phyloP scores from a whole-genome alignment of 345 rosid species.

The Capsella bursapastoris region DNA sequence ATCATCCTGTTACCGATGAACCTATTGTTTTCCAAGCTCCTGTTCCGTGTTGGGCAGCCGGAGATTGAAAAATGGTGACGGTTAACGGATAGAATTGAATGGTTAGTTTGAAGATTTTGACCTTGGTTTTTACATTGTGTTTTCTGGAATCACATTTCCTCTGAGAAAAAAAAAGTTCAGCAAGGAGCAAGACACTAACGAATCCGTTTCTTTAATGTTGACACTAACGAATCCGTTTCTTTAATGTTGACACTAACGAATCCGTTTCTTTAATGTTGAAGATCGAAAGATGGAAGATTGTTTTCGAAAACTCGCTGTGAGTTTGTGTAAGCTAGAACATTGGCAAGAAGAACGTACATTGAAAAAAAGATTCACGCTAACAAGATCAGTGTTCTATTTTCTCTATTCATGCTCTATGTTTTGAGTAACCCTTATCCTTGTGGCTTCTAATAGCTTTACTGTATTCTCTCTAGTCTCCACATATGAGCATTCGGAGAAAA shows the following conservation, averaged over 20 bases:
- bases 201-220: neutral
- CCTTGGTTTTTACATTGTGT: neutral
- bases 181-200: neutral
- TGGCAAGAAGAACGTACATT: neutral
- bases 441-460: no score
- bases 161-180: neutral
- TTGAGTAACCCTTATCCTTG: no score
- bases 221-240: neutral
- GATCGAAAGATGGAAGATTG: neutral
- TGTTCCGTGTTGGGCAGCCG: slow-evolving; percentile 65
- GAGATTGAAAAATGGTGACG: neutral
- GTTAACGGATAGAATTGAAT: neutral
- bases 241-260: neutral
- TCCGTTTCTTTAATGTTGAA: neutral
- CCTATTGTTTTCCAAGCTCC: slow-evolving; percentile 59
- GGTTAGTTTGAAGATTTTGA: neutral
- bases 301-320: neutral
- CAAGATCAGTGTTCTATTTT: no score
- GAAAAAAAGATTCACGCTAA: neutral
- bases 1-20: slow-evolving; percentile 68
- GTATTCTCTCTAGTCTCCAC: no score
- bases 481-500: no score
- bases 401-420: no score
- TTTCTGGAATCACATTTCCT: neutral
- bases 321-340: neutral